Percentiles rank a stretch among this genome's conserved stretches.
Conservation (phyloP, 2,329 filamentous ascomycete genomes). For the Alternaria hordeiaustralica region DNA sequence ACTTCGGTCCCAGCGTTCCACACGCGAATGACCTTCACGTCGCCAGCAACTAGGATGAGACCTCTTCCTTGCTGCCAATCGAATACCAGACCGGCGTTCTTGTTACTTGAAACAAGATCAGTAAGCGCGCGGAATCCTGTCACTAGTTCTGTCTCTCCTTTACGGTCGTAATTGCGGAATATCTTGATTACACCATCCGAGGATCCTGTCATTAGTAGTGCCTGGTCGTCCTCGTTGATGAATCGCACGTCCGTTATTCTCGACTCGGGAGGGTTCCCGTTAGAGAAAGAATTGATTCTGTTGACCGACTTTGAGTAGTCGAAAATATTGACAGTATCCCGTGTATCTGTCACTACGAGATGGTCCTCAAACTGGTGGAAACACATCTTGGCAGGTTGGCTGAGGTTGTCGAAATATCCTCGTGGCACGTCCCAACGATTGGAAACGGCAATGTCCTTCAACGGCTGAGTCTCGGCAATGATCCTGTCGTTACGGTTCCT, state of each 20-base stretch:
- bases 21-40: slow-evolving; percentile 92
- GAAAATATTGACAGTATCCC: slow-evolving; percentile 87
- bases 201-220: slow-evolving; percentile 90
- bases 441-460: slow-evolving; percentile 85
- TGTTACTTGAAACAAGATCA: slow-evolving; percentile 91
- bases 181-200: slow-evolving; percentile 94
- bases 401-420: slow-evolving; percentile 85
- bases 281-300: slow-evolving; percentile 87
- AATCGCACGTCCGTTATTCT: slow-evolving; percentile 95
- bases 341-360: slow-evolving; percentile 89
- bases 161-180: slow-evolving; percentile 87
- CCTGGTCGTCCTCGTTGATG: slow-evolving; percentile 98
- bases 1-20: slow-evolving; percentile 96
- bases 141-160: slow-evolving; percentile 79
- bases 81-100: slow-evolving; percentile 94
- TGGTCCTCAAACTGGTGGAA: slow-evolving; percentile 99
- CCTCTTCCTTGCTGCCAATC: slow-evolving; percentile 99
- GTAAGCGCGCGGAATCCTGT: slow-evolving; percentile 91
- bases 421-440: slow-evolving; percentile 86
- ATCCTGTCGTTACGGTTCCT: slow-evolving; percentile 92
- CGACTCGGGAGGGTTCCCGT: slow-evolving; percentile 89
- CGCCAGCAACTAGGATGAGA: slow-evolving; percentile 91
- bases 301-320: slow-evolving; percentile 68
- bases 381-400: slow-evolving; percentile 89
- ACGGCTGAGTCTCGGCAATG: slow-evolving; percentile 87